Evolutionary conservation across 2,329 filamentous ascomycete genomes (phyloP).

Genomic region (Apiospora malaysiana): DNA sequence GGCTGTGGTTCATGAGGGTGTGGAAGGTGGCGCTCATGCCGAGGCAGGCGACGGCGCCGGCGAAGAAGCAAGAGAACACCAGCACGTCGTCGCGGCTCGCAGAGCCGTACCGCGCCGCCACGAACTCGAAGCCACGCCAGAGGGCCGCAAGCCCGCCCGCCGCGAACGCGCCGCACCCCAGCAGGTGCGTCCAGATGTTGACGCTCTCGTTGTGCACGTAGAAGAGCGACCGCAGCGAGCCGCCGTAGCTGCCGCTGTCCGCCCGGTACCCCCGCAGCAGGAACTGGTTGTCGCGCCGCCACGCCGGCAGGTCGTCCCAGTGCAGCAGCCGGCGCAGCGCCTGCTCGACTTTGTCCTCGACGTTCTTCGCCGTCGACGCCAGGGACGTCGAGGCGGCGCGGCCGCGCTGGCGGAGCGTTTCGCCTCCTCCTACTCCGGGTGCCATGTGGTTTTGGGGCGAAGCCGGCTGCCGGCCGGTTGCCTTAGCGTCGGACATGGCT

Average conservation of each 20-base stretch:
- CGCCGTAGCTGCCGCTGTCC: slow-evolving; percentile 53
- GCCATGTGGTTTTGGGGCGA: neutral
- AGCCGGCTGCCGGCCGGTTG: slow-evolving; percentile 11
- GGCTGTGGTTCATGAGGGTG: slow-evolving; percentile 83
- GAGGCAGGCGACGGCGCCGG: slow-evolving; percentile 73
- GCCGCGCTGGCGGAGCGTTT: slow-evolving; percentile 34
- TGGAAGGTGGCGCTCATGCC: slow-evolving; percentile 88
- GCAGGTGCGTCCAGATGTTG: slow-evolving; percentile 68
- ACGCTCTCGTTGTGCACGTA: slow-evolving; percentile 67
- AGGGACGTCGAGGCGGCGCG: slow-evolving; percentile 33
- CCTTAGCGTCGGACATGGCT: neutral
- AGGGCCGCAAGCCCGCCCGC: slow-evolving; percentile 54
- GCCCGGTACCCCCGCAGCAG: slow-evolving; percentile 61
- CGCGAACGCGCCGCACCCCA: slow-evolving; percentile 68
- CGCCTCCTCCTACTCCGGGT: neutral
- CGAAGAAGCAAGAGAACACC: slow-evolving; percentile 80
- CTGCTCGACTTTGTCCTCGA: slow-evolving; percentile 48
- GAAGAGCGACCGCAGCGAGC: slow-evolving; percentile 54
- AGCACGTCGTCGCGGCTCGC: slow-evolving; percentile 69
- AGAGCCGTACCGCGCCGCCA: slow-evolving; percentile 69
- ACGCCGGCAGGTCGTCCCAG: slow-evolving; percentile 64
- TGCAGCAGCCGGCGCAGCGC: slow-evolving; percentile 48
- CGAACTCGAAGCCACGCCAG: slow-evolving; percentile 47
- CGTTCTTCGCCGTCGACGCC: slow-evolving; percentile 35
- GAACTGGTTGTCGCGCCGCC: slow-evolving; percentile 66